phyloP scores from a whole-genome alignment of 768 basidiomycete genomes.

The Boletus reticuloceps region DNA sequence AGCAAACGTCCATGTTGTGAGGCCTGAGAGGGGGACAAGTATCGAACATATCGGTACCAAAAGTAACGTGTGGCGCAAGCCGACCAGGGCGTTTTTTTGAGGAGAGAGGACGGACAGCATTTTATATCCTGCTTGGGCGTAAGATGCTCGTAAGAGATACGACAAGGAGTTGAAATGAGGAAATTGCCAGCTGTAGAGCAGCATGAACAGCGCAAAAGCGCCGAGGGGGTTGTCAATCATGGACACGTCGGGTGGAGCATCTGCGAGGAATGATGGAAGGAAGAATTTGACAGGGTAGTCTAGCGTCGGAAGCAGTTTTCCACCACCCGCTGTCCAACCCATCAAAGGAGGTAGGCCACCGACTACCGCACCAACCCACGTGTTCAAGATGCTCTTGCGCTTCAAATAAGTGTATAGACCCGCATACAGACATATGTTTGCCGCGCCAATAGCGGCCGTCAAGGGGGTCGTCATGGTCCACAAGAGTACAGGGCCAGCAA shows the following conservation, averaged over 20 bases:
- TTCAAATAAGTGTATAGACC: constrained; percentile 93
- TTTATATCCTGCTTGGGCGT: constrained; percentile 89
- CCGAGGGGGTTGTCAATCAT: constrained; percentile 78
- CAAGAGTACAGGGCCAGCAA: constrained; percentile 75
- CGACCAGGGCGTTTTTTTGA: constrained; percentile 76
- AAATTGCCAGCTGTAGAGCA: constrained; percentile 97
- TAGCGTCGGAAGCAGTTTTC: constrained; percentile 63
- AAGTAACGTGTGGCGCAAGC: constrained; percentile 76
- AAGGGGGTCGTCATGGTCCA: constrained; percentile 83
- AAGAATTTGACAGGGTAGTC: constrained; percentile 57
- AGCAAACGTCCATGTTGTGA: constrained; percentile 91
- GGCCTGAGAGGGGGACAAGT: constrained; percentile 82
- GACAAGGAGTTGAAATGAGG: constrained; percentile 97
- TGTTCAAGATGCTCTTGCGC: constrained; percentile 76
- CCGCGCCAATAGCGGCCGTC: constrained; percentile 78
- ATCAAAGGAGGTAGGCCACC: constrained; percentile 93
- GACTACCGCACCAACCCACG: constrained; percentile 93
- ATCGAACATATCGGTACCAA: constrained; percentile 77
- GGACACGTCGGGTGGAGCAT: constrained; percentile 40
- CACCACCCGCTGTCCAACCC: constrained; percentile 98
- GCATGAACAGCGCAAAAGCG: constrained; percentile 73
- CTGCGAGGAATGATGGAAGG: constrained; percentile 58
- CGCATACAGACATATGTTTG: constrained; percentile 88
- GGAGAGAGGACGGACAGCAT: constrained; percentile 89
- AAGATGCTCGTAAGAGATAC: constrained; percentile 79